phyloP scores from a whole-genome alignment of 176 grass and related monocot species.

The Ananas comosus region DNA sequence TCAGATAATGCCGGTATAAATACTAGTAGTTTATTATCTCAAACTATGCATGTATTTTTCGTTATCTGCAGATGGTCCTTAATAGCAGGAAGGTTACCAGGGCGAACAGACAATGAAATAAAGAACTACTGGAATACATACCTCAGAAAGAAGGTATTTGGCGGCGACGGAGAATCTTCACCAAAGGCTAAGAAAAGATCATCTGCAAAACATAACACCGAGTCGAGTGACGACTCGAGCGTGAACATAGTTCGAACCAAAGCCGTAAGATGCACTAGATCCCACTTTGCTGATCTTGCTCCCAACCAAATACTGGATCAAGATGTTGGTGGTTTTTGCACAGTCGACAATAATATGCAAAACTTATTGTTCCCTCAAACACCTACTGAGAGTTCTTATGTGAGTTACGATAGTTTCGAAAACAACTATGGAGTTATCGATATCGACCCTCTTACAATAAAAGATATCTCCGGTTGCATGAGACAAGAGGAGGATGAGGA shows the following conservation, averaged over 20 bases:
- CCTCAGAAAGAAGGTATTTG: constrained; percentile 3
- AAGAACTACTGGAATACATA: constrained; percentile 12
- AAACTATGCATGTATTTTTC: not conserved
- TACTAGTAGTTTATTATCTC: not conserved
- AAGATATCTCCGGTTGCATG: not conserved
- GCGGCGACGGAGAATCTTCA: not conserved
- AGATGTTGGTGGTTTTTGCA: not conserved
- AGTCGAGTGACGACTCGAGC: not conserved
- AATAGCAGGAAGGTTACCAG: constrained; percentile 14
- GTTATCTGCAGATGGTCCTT: constrained; percentile 1
- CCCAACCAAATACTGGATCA: not conserved
- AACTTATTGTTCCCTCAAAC: constrained; percentile 3
- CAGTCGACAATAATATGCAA: not conserved
- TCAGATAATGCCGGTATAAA: not conserved
- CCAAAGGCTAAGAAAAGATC: not conserved
- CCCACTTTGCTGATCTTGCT: constrained; percentile 2
- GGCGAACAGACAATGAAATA: constrained; percentile 12
- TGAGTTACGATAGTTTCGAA: not conserved
- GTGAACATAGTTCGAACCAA: not conserved
- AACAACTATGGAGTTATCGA: no score
- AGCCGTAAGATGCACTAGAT: constrained; percentile 1
- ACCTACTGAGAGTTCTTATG: not conserved
- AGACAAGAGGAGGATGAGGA: not conserved
- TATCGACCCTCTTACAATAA: not conserved
- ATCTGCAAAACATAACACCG: not conserved